Evolutionary conservation across 768 basidiomycete genomes (phyloP).

Genomic region (Mycena haematopus): DNA sequence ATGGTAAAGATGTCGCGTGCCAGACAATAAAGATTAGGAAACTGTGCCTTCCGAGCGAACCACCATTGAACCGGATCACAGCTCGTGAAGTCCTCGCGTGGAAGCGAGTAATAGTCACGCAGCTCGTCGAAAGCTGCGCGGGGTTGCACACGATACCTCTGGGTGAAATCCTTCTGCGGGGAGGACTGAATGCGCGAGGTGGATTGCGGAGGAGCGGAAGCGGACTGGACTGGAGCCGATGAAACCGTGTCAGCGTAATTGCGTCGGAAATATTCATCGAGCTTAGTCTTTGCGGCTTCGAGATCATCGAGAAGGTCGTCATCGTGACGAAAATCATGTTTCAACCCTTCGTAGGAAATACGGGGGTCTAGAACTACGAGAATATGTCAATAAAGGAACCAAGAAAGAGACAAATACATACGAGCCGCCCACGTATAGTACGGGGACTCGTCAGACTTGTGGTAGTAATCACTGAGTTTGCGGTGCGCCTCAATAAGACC

Average conservation of each 20-base stretch:
- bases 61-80: constrained; percentile 8
- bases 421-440: not conserved
- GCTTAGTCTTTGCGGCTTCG: not conserved
- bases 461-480: not conserved
- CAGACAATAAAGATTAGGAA: no score
- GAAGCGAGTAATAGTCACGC: constrained; percentile 4
- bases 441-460: not conserved
- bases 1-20: no score
- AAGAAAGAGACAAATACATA: not conserved
- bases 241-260: not conserved
- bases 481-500: not conserved
- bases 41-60: not conserved
- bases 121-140: constrained; percentile 7
- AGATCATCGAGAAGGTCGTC: not conserved
- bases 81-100: not conserved
- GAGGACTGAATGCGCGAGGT: no score
- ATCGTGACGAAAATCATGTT: not conserved
- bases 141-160: not conserved
- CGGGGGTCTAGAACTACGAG: not conserved
- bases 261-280: not conserved
- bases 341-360: not conserved
- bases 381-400: not conserved
- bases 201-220: not conserved
- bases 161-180: constrained; percentile 1
- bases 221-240: not conserved